Percentiles rank a stretch among this genome's conserved stretches.
phyloP scores from a whole-genome alignment of 2,329 filamentous ascomycete genomes.

The Elsinoe ampelina region DNA sequence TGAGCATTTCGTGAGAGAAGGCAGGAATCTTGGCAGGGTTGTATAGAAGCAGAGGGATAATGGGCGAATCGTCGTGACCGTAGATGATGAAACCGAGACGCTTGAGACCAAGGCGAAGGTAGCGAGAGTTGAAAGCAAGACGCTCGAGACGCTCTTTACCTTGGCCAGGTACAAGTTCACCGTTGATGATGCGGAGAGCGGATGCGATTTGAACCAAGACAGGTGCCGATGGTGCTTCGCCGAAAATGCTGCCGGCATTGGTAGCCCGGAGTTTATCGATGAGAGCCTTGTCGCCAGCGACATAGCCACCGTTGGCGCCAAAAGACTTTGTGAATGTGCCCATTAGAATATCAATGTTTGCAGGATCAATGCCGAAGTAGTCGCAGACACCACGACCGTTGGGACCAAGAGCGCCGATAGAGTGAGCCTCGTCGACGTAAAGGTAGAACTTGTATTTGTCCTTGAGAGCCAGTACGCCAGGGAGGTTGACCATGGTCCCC shows the following conservation, averaged over 20 bases:
- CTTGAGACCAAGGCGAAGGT: slow-evolving; percentile 94
- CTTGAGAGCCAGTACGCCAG: slow-evolving; percentile 76
- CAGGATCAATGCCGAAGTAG: slow-evolving; percentile 85
- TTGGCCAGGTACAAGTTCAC: slow-evolving; percentile 79
- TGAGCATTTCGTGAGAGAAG: slow-evolving; percentile 97
- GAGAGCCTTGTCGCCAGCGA: slow-evolving; percentile 79
- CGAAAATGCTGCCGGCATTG: slow-evolving; percentile 79
- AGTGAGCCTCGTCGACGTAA: slow-evolving; percentile 95
- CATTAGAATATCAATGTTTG: slow-evolving; percentile 91
- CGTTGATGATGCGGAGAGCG: slow-evolving; percentile 78
- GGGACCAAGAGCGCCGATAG: slow-evolving; percentile 83
- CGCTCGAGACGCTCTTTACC: slow-evolving; percentile 92
- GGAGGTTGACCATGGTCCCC: slow-evolving; percentile 97
- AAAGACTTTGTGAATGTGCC: slow-evolving; percentile 98
- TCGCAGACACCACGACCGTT: slow-evolving; percentile 88
- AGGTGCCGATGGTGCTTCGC: slow-evolving; percentile 77
- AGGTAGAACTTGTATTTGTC: slow-evolving; percentile 94
- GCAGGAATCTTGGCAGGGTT: slow-evolving; percentile 98
- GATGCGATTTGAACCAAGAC: slow-evolving; percentile 86
- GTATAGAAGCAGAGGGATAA: slow-evolving; percentile 89
- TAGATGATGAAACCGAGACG: slow-evolving; percentile 94
- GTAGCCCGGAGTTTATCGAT: slow-evolving; percentile 83
- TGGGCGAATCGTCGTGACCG: slow-evolving; percentile 94
- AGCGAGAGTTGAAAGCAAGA: slow-evolving; percentile 95
- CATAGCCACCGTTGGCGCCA: slow-evolving; percentile 92